Conservation (phyloP, 148 eudicot species). For the Dysphania ambrosioides region DNA sequence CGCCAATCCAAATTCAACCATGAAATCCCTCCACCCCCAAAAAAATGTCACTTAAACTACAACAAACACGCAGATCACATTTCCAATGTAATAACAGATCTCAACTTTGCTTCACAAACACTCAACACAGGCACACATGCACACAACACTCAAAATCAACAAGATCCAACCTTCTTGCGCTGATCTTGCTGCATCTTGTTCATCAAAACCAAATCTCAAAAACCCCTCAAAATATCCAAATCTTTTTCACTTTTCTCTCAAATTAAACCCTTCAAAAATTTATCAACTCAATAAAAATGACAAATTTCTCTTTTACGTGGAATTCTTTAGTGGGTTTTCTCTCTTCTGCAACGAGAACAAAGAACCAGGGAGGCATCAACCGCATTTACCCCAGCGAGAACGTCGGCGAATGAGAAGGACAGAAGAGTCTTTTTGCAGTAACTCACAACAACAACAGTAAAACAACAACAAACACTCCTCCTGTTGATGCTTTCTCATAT, state of each 20-base stretch:
- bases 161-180: constrained; percentile 50
- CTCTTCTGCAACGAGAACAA: background rate
- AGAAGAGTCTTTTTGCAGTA: constrained; percentile 19
- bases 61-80: too few species aligned
- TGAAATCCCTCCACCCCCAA: background rate
- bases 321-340: background rate
- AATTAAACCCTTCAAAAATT: background rate
- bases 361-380: too few species aligned
- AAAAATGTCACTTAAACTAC: background rate
- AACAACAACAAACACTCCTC: constrained; percentile 16
- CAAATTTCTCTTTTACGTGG: background rate
- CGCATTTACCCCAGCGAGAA: constrained; percentile 50
- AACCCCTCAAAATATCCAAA: constrained; percentile 14
- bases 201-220: constrained; percentile 2
- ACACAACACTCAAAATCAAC: constrained; percentile 22
- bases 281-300: background rate
- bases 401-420: constrained; percentile 29
- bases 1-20: too few species aligned
- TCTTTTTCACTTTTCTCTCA: background rate
- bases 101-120: constrained; percentile 26
- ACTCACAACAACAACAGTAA: too few species aligned
- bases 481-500: constrained; percentile 26
- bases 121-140: too few species aligned
- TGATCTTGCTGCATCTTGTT: constrained; percentile 62
- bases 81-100: too few species aligned